Conservation (phyloP, 2,329 filamentous ascomycete genomes). For the Colletotrichum sp. region DNA sequence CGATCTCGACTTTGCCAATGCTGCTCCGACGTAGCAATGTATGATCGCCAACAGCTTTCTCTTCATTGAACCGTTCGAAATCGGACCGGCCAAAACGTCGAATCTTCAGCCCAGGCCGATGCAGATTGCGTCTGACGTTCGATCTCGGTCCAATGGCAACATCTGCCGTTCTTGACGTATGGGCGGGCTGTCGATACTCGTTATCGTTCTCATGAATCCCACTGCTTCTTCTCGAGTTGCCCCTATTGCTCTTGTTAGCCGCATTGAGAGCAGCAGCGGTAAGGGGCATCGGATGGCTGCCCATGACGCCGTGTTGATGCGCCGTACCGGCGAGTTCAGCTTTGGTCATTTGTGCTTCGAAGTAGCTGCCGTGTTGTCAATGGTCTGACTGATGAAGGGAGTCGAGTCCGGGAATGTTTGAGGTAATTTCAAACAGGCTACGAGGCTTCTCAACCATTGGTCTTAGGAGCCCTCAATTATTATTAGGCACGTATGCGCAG, state of each 20-base stretch:
- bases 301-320: slow-evolving; percentile 60
- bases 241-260: slow-evolving; percentile 43
- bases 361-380: slow-evolving; percentile 32
- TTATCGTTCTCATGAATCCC: slow-evolving; percentile 48
- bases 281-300: slow-evolving; percentile 48
- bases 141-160: neutral
- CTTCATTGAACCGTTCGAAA: neutral
- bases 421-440: accelerated
- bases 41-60: neutral
- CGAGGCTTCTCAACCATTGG: accelerated
- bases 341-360: slow-evolving; percentile 43
- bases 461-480: neutral
- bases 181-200: slow-evolving; percentile 55
- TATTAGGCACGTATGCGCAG: neutral
- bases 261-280: slow-evolving; percentile 59
- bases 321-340: slow-evolving; percentile 46
- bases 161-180: neutral
- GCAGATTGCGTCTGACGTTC: neutral
- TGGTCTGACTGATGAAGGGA: accelerated
- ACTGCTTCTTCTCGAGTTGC: slow-evolving; percentile 62
- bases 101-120: neutral
- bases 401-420: neutral
- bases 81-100: neutral
- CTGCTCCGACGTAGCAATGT: neutral
- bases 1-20: neutral